Evolutionary conservation across 257 asterid species (phyloP).

Genomic region (Capsicum rhomboideum): DNA sequence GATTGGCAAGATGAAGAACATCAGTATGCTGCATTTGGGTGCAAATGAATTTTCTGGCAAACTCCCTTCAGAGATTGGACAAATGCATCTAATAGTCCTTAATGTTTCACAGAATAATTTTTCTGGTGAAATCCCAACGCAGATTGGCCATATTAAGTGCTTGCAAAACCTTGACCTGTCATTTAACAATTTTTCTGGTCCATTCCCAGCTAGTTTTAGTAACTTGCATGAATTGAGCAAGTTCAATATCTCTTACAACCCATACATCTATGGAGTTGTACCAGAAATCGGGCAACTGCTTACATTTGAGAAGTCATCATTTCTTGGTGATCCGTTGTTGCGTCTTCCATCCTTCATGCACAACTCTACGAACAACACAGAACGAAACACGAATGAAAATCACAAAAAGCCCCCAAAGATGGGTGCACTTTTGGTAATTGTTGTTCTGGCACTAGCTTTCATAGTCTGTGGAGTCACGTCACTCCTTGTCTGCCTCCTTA

Average conservation of each 20-base stretch:
- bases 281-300: conserved; percentile 66
- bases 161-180: conserved; percentile 67
- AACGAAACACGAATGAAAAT: background rate
- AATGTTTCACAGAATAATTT: conserved; percentile 48
- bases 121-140: conserved; percentile 57
- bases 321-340: conserved; percentile 60
- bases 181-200: conserved; percentile 69
- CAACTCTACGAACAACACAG: conserved; percentile 19
- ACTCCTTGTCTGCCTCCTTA: conserved; percentile 37
- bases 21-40: conserved; percentile 72
- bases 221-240: conserved; percentile 50
- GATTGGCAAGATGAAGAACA: conserved; percentile 53
- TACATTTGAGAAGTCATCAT: conserved; percentile 72
- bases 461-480: conserved; percentile 51
- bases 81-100: conserved; percentile 49
- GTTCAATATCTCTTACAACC: conserved; percentile 86
- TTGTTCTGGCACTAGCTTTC: conserved; percentile 45
- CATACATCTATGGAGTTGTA: conserved; percentile 46
- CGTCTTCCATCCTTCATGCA: conserved; percentile 57
- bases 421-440: conserved; percentile 32
- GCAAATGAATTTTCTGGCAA: conserved; percentile 40
- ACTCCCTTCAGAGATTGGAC: conserved; percentile 40
- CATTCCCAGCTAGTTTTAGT: conserved; percentile 50
- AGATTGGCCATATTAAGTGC: conserved; percentile 67
- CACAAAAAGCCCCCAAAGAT: conserved; percentile 13